phyloP scores from a whole-genome alignment of 345 rosid genomes.

The Heritiera littoralis region DNA sequence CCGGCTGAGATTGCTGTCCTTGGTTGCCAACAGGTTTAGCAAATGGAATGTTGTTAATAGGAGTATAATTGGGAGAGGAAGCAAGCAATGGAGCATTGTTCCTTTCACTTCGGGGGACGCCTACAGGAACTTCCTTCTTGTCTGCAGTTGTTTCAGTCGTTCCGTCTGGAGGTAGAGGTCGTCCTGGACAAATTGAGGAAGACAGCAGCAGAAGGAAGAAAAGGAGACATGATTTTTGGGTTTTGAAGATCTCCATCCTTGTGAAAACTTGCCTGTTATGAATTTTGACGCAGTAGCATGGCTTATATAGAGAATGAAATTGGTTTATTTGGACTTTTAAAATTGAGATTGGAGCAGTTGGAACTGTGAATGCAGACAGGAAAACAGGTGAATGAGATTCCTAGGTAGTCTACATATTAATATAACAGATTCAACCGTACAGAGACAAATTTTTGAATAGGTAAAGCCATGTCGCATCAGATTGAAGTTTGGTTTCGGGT shows the following conservation, averaged over 20 bases:
- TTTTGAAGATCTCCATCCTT: slow-evolving; percentile 27
- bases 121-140: not conserved
- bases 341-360: slow-evolving; percentile 26
- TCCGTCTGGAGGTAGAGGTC: slow-evolving; percentile 5
- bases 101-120: not conserved
- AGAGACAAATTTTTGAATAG: not conserved
- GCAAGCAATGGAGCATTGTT: slow-evolving; percentile 6
- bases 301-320: slow-evolving; percentile 17
- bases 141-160: not conserved
- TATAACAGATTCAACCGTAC: not conserved
- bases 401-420: not conserved
- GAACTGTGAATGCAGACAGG: slow-evolving; percentile 1
- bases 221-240: slow-evolving; percentile 24
- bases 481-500: slow-evolving; percentile 9
- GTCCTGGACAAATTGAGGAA: slow-evolving; percentile 25
- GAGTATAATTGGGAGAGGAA: slow-evolving; percentile 21
- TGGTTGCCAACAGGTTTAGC: slow-evolving; percentile 21
- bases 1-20: slow-evolving; percentile 28
- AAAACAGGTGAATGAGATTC: not conserved
- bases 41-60: slow-evolving; percentile 3
- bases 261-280: not conserved
- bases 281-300: not conserved
- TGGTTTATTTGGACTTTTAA: not conserved
- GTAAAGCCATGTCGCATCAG: not conserved
- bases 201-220: slow-evolving; percentile 28